Base-by-base conservation (phyloP, 495 filamentous ascomycete genomes). In the Hypomontagnella submonticulosa region DNA sequence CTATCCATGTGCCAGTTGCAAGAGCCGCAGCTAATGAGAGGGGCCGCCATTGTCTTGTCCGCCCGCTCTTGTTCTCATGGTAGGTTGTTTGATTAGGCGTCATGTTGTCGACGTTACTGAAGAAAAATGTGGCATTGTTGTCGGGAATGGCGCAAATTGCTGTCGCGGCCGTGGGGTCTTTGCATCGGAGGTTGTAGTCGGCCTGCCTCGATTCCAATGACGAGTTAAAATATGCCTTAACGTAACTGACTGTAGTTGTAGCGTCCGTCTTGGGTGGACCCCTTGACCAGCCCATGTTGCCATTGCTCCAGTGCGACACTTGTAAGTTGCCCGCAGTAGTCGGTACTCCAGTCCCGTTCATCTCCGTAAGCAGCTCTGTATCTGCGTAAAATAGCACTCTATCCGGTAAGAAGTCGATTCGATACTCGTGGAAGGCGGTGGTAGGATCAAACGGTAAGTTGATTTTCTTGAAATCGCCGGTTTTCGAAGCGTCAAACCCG, bases 181-280 rank as follows among this genome's bases (percentile, higher is more conserved):
- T 74, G 61, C 88, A 89, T 20, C 87, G 75, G 4, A 19, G 30
- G 7, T 50, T 32, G 65, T 79, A 85, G 58, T 88, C 82, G 19
- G 65, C 36, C 42, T 77, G 71, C 27, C 85, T 73, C 56, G 69
- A 52, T 4, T 71, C 60, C 40, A 76, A 49, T 2, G 86, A 85
- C 20, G 87, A 88, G 75, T 92, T 93, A 76, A 92, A 93, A 71
- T 92, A 93, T 0, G 84, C 88, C 68, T 91, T 90, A 27, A 92
- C 80, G 58, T 90, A 92, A 10, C 74, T 76, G 13, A 92, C 79
- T 4, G 79, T 82, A 56, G 90, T 78, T 16, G 80, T 75, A 0
- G 89, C 83, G 53, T 92, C 88, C 38, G 70, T 44, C 1, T 51
- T 57, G 0, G 90, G 90, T 1, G 90, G 90, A 0, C 90, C 90